Evolutionary conservation across 2,329 filamentous ascomycete species (phyloP).

Genomic region (Pseudocercospora fijiensis): DNA sequence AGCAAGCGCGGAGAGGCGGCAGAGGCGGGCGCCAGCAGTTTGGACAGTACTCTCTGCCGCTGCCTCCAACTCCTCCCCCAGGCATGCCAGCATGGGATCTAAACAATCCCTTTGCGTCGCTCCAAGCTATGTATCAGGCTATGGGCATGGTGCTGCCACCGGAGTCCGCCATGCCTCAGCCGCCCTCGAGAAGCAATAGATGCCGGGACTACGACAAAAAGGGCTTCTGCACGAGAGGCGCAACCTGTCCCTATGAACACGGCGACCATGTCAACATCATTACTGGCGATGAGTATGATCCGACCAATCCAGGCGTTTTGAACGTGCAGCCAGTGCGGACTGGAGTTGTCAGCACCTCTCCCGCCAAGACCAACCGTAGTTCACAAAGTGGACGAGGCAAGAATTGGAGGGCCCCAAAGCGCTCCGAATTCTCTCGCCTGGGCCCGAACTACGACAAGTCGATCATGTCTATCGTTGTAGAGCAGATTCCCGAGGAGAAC

Average conservation of each 20-base stretch:
- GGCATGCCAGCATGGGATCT: slow-evolving; percentile 58
- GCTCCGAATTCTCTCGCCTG: slow-evolving; percentile 63
- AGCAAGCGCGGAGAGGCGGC: slow-evolving; percentile 60
- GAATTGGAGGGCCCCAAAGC: slow-evolving; percentile 41
- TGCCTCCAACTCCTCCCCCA: slow-evolving; percentile 43
- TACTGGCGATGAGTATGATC: slow-evolving; percentile 58
- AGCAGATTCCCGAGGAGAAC: slow-evolving; percentile 72
- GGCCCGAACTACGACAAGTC: slow-evolving; percentile 62
- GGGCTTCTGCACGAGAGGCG: slow-evolving; percentile 68
- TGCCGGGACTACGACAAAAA: slow-evolving; percentile 72
- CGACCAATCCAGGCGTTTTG: slow-evolving; percentile 51
- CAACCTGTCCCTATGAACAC: slow-evolving; percentile 68
- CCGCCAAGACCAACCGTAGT: slow-evolving; percentile 25
- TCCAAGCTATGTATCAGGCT: slow-evolving; percentile 58
- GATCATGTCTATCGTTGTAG: slow-evolving; percentile 70
- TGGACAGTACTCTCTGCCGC: slow-evolving; percentile 30
- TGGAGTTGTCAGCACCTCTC: slow-evolving; percentile 21
- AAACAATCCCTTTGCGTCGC: slow-evolving; percentile 60
- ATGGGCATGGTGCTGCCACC: slow-evolving; percentile 47
- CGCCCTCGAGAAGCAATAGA: slow-evolving; percentile 42
- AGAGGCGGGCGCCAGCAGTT: slow-evolving; percentile 33
- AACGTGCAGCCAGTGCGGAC: slow-evolving; percentile 26
- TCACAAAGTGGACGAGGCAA: slow-evolving; percentile 44
- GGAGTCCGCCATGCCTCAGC: slow-evolving; percentile 42
- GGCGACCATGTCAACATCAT: slow-evolving; percentile 52